Percentiles rank a stretch among this genome's conserved stretches.
Evolutionary conservation across 139 green algal species (phyloP).

Genomic region (Micractinium sp.): DNA sequence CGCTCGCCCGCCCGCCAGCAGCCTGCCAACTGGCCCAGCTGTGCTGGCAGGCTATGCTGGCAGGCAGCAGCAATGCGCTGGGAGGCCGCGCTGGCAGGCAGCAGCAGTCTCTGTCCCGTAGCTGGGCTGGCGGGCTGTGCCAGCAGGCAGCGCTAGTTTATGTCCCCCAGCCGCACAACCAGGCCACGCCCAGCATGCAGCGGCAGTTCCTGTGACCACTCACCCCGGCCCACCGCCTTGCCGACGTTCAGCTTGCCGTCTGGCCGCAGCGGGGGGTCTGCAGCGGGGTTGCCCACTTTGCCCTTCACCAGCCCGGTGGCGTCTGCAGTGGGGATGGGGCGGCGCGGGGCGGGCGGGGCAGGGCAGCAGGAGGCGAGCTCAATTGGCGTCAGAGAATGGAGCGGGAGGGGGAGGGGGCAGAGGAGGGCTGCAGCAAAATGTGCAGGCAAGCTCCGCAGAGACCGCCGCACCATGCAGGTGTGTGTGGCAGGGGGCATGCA

Average conservation of each 20-base stretch:
- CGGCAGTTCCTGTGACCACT: background rate
- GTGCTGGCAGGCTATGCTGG: too few species aligned
- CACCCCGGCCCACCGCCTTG: conserved; percentile 68
- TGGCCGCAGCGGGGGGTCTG: conserved; percentile 78
- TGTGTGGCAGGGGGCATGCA: too few species aligned
- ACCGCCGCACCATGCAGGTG: too few species aligned
- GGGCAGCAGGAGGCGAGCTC: background rate
- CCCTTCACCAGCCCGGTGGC: conserved; percentile 74
- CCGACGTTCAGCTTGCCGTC: conserved; percentile 90
- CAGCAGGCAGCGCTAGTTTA: background rate
- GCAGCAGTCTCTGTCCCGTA: too few species aligned
- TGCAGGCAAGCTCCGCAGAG: too few species aligned
- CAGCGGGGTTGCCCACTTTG: conserved; percentile 70
- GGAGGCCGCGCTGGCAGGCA: too few species aligned
- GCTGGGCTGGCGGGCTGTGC: too few species aligned
- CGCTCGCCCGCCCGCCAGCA: too few species aligned
- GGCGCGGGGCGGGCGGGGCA: background rate
- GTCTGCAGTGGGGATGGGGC: conserved; percentile 31
- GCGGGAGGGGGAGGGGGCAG: background rate
- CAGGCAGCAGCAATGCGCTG: too few species aligned
- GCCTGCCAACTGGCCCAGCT: too few species aligned
- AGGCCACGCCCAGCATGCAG: background rate
- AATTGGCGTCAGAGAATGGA: background rate
- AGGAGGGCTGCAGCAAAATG: too few species aligned
- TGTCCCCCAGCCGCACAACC: too few species aligned